Percentiles rank a stretch among this genome's conserved stretches.
phyloP scores from a whole-genome alignment of 176 grass and related monocot species.

The Poa annua region DNA sequence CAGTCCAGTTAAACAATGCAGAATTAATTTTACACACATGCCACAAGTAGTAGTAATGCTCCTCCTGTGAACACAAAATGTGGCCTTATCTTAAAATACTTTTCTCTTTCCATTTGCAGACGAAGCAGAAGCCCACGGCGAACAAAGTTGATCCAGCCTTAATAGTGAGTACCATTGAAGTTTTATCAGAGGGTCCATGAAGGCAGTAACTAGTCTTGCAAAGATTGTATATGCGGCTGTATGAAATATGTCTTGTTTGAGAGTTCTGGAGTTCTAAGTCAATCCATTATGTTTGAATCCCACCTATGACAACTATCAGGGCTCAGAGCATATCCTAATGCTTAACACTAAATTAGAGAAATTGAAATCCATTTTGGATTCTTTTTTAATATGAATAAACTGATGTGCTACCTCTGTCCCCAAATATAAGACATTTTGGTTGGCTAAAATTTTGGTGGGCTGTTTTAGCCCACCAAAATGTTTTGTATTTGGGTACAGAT shows the following conservation, averaged over 20 bases:
- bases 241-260: neutral
- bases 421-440: no score
- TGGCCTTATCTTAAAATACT: neutral
- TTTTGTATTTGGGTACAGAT: no score
- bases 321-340: no score
- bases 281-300: conserved; percentile 4
- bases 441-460: no score
- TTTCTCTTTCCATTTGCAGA: conserved; percentile 24
- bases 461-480: no score
- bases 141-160: neutral
- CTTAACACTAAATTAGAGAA: no score
- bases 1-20: neutral
- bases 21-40: neutral
- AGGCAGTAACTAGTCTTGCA: neutral
- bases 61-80: neutral
- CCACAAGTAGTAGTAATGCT: neutral
- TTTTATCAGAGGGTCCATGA: conserved; percentile 13
- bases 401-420: no score
- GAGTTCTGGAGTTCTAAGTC: neutral
- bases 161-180: neutral
- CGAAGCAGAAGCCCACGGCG: conserved; percentile 8
- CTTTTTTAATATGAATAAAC: no score
- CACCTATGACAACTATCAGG: neutral
- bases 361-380: no score
- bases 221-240: conserved; percentile 7